Evolutionary conservation across 2,329 filamentous ascomycete species (phyloP), one percentile per base, ranked within the genome.

Genomic region (Lecanicillium sp.): DNA sequence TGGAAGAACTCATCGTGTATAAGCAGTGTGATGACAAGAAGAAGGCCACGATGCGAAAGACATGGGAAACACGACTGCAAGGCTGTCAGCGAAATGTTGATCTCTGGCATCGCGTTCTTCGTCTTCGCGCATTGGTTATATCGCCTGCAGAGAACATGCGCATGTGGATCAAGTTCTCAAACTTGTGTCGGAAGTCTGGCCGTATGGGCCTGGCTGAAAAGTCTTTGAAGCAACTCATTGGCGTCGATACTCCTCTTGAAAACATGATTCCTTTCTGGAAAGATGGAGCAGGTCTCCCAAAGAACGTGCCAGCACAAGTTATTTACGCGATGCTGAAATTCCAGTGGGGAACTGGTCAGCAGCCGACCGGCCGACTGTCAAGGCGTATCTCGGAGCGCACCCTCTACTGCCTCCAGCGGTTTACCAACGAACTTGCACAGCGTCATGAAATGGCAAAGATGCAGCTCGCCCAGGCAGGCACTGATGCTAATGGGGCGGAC

Each of bases 131-230:
- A 15, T 72, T 99, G 37, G 92, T 99, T 43, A 90, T 97, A 44
- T 82, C 82, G 1, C 90, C 94, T 0, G 79, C 79, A 25, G 89
- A 99, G 58, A 96, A 96, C 54, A 87, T 94, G 71, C 86, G 94
- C 53, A 98, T 98, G 88, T 96, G 89, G 81, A 97, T 98, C 69
- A 99, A 98, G 59, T 98, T 96, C 58, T 87, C 92, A 53, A 98
- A 97, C 53, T 77, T 98, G 5, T 99, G 94, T 62, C 85, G 94
- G 53, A 99, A 98, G 62, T 95, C 90, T 32, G 85, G 87, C 42
- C 84, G 92, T 20, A 89, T 90, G 72, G 90, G 92, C 9, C 75
- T 99, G 35, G 92, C 92, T 1, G 92, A 98, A 64, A 94, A 95
- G 64, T 94, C 89, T 10, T 68, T 99, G 38, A 89, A 92, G 57